Evolutionary conservation across 352 stramenopile genomes (phyloP).

Genomic region (Phytophthora citricola): DNA sequence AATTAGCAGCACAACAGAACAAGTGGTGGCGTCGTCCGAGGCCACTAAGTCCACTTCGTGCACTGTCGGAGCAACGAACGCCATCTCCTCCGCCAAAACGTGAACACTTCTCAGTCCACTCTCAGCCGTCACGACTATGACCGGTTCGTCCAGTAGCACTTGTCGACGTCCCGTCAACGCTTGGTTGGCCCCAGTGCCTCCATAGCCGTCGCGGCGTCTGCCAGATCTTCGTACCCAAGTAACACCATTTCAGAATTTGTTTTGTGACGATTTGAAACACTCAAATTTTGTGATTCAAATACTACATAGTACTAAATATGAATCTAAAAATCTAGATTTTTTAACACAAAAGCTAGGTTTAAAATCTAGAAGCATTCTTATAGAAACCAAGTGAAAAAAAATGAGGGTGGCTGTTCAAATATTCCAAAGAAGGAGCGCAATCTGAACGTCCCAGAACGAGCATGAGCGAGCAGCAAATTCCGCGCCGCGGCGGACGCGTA

Average conservation of each 20-base stretch:
- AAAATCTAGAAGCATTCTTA: neutral
- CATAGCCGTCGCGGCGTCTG: conserved; percentile 11
- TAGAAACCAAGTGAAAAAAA: neutral
- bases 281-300: too few species aligned
- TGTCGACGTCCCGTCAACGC: conserved; percentile 12
- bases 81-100: conserved; percentile 37
- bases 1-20: conserved; percentile 34
- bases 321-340: neutral
- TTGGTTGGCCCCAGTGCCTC: conserved; percentile 15
- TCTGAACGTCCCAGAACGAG: conserved; percentile 12
- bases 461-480: conserved; percentile 19
- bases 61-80: conserved; percentile 20
- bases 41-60: conserved; percentile 31
- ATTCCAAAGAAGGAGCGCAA: neutral
- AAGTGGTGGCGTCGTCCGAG: conserved; percentile 42
- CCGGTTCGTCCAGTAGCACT: conserved; percentile 17
- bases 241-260: conserved; percentile 27
- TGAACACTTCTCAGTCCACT: conserved; percentile 24
- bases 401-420: neutral
- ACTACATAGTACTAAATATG: neutral
- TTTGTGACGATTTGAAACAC: neutral
- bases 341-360: neutral
- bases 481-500: conserved; percentile 36
- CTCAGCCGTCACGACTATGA: conserved; percentile 25
- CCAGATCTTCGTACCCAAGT: conserved; percentile 17